Evolutionary conservation across 768 basidiomycete genomes (phyloP).

Genomic region (Leccinum broughii): DNA sequence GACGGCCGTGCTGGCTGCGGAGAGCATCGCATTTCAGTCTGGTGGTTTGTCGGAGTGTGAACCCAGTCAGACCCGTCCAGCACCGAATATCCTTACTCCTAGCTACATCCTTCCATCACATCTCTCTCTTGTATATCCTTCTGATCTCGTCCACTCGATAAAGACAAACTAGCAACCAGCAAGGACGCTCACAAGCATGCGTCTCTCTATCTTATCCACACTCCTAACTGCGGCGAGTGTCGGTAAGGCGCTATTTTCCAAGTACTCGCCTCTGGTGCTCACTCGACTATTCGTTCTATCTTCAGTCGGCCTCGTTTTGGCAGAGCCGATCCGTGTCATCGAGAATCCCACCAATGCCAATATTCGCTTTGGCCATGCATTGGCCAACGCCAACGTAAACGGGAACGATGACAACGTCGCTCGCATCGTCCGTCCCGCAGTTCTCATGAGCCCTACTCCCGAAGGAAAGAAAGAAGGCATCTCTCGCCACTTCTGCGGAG

Average conservation of each 20-base stretch:
- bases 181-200: conserved; percentile 31
- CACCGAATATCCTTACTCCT: not conserved
- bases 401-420: conserved; percentile 28
- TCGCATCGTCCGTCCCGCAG: conserved; percentile 17
- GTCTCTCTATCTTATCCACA: conserved; percentile 37
- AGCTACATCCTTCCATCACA: not conserved
- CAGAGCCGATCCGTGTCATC: conserved; percentile 53
- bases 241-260: conserved; percentile 23
- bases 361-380: conserved; percentile 41
- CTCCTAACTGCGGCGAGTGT: conserved; percentile 38
- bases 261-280: not conserved
- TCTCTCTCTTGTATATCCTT: not conserved
- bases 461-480: conserved; percentile 13
- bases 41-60: conserved; percentile 24
- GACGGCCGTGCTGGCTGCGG: not conserved
- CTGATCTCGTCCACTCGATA: conserved; percentile 1
- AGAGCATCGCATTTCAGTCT: not conserved
- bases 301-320: conserved; percentile 40
- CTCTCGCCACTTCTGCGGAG: conserved; percentile 32
- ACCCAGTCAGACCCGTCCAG: conserved; percentile 8
- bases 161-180: not conserved
- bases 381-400: conserved; percentile 34
- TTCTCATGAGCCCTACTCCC: conserved; percentile 10
- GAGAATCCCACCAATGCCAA: conserved; percentile 34
- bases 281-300: not conserved